These are phyloP conservation scores for Syzygium oleosum DNA, from an alignment of 345 rosid genomes.

Conservation along the genomic window DNA sequence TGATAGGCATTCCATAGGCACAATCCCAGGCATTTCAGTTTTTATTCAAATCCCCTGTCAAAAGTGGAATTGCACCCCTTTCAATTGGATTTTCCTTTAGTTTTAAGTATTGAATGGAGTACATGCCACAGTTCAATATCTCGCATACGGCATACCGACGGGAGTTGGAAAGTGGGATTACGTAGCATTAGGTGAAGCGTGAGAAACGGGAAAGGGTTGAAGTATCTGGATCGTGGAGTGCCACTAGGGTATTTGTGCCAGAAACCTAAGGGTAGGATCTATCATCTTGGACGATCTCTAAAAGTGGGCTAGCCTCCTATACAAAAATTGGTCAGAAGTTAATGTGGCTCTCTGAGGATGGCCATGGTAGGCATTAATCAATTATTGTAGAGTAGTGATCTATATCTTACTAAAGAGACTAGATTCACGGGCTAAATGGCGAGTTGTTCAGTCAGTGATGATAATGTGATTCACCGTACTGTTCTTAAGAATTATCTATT, in stretches of 20 bases:
- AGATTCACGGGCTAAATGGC: not conserved
- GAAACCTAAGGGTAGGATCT: not conserved
- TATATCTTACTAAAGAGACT: not conserved
- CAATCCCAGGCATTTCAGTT: not conserved
- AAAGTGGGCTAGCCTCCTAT: rapidly evolving
- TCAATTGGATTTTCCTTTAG: not conserved
- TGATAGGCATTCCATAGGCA: not conserved
- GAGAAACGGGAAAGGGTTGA: not conserved
- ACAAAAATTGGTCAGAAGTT: rapidly evolving
- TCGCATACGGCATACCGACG: not conserved
- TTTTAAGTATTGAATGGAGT: not conserved
- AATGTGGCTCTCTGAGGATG: rapidly evolving
- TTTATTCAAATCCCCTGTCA: too few relatives aligned
- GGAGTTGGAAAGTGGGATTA: not conserved
- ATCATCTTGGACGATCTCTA: not conserved
- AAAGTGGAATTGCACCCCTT: too few relatives aligned
- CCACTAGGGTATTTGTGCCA: not conserved
- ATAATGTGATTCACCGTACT: not conserved
- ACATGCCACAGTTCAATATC: not conserved
- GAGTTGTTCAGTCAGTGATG: not conserved
- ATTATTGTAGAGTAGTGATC: not conserved
- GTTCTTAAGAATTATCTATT: not conserved
- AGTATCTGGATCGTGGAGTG: not conserved
- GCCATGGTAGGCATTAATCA: not conserved
- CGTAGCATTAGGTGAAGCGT: not conserved